Evolutionary conservation across 306 rosid genomes (phyloP), one percentile per base, ranked within the genome.

Genomic region (Hylodesmum podocarpum): DNA sequence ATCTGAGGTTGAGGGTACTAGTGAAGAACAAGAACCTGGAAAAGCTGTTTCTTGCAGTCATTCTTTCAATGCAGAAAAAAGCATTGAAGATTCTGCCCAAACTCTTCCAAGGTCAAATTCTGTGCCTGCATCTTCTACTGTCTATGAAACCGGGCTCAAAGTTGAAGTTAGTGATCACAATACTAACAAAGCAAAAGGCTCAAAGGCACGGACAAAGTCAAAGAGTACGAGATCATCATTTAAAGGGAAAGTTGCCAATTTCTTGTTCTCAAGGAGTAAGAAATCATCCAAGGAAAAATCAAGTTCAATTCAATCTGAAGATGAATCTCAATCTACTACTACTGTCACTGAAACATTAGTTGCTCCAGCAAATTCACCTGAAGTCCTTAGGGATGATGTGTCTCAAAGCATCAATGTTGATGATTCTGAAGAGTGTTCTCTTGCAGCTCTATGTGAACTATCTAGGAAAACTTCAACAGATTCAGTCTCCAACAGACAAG

Each of bases 191-290:
- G 51, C 64, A 66, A 77, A 85, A 70, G 84, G 69, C 55, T 80
- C 90, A 33, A 78, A 82, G 78, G 89, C 84, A 83, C 73, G 78
- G 69, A 68, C 54, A 28, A 90, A 85, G 78, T 78, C 90, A 53
- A 96, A 89, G 91, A 87, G 93, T 82, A 58, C 27, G 51, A 89
- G 81, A 81, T 86, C 94, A 75, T 92, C 94, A 21, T 73, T 92
- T 65, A 96, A 81, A 86, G 99, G 98, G 87, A 96, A 88, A 79
- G 91, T 95, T 74, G 74, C 94, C 2, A 89, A 94, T 86, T 88
- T 95, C 76, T 91, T 95, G 78, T 96, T 88, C 92, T 88, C 92
- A 15, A 91, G 85, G 85, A 87, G 76, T 82, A 91, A 88, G 89
- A 96, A 91, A 82, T 81, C 81, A 50, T 87, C 72, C 77, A 91